Conservation (phyloP, 2,329 filamentous ascomycete genomes). For the Trichoderma koningiopsis region DNA sequence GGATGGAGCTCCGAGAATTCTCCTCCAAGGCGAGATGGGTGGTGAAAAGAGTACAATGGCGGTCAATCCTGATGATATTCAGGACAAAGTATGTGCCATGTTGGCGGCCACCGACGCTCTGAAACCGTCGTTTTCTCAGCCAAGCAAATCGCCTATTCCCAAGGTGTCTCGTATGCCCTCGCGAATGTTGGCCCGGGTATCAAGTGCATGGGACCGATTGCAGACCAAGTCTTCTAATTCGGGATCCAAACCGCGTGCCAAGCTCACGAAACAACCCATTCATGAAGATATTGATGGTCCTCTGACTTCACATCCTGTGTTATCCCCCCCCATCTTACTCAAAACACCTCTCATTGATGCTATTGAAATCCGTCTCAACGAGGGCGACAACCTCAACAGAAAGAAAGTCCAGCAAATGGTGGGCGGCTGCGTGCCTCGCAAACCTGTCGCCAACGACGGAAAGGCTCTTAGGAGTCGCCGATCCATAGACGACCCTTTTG, state of each 20-base stretch:
- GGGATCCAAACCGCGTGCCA: slow-evolving; percentile 23
- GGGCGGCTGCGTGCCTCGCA: slow-evolving; percentile 36
- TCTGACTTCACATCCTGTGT: slow-evolving; percentile 3
- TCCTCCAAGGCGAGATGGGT: not conserved
- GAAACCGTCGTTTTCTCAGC: slow-evolving; percentile 35
- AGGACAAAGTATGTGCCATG: slow-evolving; percentile 42
- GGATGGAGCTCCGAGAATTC: slow-evolving; percentile 1
- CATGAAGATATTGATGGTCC: slow-evolving; percentile 7
- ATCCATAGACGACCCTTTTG: slow-evolving; percentile 38
- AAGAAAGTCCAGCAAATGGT: slow-evolving; percentile 41
- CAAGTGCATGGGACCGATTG: slow-evolving; percentile 39
- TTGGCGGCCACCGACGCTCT: slow-evolving; percentile 41
- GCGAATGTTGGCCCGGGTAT: slow-evolving; percentile 40
- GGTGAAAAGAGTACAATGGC: not conserved
- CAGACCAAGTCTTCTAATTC: slow-evolving; percentile 35
- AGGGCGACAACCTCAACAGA: slow-evolving; percentile 40
- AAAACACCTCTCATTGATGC: slow-evolving; percentile 34
- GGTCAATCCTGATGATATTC: slow-evolving; percentile 34
- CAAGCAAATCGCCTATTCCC: slow-evolving; percentile 26
- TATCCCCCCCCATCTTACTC: not conserved
- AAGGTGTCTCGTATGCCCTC: slow-evolving; percentile 37
- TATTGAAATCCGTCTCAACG: slow-evolving; percentile 40
- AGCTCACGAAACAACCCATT: slow-evolving; percentile 22
- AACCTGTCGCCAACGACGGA: slow-evolving; percentile 36
- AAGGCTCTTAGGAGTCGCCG: slow-evolving; percentile 34